phyloP scores from a whole-genome alignment of 2,329 filamentous ascomycete genomes.

The Sporothrix mexicana region DNA sequence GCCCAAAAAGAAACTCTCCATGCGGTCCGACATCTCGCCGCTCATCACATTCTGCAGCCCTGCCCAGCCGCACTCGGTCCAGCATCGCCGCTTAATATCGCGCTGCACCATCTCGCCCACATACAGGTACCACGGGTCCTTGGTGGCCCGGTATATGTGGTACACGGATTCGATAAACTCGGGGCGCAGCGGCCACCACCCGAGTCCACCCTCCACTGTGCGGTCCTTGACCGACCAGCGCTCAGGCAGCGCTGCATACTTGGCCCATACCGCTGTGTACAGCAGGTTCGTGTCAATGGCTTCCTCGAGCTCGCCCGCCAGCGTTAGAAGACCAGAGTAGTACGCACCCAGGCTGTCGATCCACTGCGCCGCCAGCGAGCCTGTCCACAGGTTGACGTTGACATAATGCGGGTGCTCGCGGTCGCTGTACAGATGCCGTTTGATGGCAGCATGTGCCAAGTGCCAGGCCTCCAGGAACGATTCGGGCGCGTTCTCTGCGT shows the following conservation, averaged over 20 bases:
- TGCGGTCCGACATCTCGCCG: slow-evolving; percentile 87
- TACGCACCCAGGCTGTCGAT: slow-evolving; percentile 96
- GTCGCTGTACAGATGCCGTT: slow-evolving; percentile 86
- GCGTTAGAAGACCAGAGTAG: slow-evolving; percentile 84
- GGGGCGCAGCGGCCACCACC: slow-evolving; percentile 94
- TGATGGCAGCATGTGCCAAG: slow-evolving; percentile 83
- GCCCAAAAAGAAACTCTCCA: slow-evolving; percentile 98
- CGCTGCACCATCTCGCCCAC: slow-evolving; percentile 93
- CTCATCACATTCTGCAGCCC: slow-evolving; percentile 81
- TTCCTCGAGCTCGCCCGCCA: slow-evolving; percentile 89
- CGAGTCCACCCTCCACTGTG: slow-evolving; percentile 81
- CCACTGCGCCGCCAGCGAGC: slow-evolving; percentile 89
- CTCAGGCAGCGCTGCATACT: slow-evolving; percentile 92
- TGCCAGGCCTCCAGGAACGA: slow-evolving; percentile 85
- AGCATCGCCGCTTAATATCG: slow-evolving; percentile 87
- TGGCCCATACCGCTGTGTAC: slow-evolving; percentile 91
- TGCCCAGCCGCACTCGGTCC: slow-evolving; percentile 91
- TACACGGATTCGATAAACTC: slow-evolving; percentile 98
- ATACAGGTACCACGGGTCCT: slow-evolving; percentile 94
- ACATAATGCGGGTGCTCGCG: slow-evolving; percentile 89
- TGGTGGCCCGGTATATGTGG: slow-evolving; percentile 90
- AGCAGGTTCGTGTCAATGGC: slow-evolving; percentile 88
- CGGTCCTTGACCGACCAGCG: slow-evolving; percentile 88
- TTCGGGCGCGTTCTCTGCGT: slow-evolving; percentile 73
- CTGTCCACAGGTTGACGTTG: slow-evolving; percentile 86